Conservation (phyloP, 2,329 filamentous ascomycete species). For the Colletotrichum ledebouriae region DNA sequence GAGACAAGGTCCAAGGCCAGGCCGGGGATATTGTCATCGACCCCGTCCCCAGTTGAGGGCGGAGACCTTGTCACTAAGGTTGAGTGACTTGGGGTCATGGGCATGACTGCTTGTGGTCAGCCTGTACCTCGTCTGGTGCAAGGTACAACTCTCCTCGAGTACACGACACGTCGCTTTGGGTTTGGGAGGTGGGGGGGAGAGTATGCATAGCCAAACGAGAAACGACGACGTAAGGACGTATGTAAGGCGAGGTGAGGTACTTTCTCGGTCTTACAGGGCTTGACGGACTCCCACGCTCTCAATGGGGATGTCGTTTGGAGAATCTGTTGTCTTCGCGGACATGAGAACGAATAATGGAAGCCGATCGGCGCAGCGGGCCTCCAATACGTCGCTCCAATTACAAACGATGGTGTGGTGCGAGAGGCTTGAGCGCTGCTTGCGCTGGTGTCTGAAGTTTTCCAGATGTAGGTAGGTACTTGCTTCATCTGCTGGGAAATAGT, state of each 20-base stretch:
- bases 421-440: conserved; percentile 28
- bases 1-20: not conserved
- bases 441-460: not conserved
- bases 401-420: conserved; percentile 37
- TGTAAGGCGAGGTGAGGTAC: too few species aligned
- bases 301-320: conserved; percentile 20
- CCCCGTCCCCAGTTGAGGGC: conserved; percentile 1
- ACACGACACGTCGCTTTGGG: conserved; percentile 24
- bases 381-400: conserved; percentile 29
- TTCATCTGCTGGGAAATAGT: not conserved
- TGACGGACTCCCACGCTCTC: not conserved
- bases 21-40: conserved; percentile 36
- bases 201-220: not conserved
- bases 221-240: not conserved
- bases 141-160: conserved; percentile 16
- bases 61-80: too few species aligned
- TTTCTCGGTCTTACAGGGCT: not conserved
- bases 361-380: conserved; percentile 23
- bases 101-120: conserved; percentile 11
- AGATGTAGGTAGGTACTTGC: not conserved
- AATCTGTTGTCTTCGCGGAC: conserved; percentile 22
- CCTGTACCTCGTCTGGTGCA: conserved; percentile 28
- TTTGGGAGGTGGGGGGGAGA: too few species aligned
- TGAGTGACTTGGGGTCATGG: conserved; percentile 21
- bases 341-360: not conserved